These are phyloP conservation scores for Talaromyces pinophilus DNA, from an alignment of 2,329 filamentous ascomycete species.

Conservation along the genomic window DNA sequence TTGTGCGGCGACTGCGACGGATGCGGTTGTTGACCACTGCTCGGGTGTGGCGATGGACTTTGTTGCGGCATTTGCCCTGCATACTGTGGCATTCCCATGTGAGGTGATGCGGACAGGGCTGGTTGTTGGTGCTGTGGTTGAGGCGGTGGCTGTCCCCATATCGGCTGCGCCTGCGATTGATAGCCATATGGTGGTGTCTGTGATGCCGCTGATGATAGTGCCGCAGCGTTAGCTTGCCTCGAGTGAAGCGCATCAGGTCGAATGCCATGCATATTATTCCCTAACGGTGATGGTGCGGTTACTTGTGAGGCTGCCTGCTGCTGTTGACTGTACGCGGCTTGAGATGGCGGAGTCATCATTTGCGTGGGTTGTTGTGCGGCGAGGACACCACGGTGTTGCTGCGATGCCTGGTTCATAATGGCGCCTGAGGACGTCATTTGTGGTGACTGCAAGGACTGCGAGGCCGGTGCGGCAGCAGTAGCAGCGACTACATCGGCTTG, in stretches of 20 bases:
- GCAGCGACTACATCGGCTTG: constrained; percentile 35
- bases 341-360: constrained; percentile 52
- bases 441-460: constrained; percentile 43
- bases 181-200: constrained; percentile 58
- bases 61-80: constrained; percentile 38
- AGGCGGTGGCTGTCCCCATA: constrained; percentile 64
- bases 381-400: constrained; percentile 36
- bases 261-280: constrained; percentile 65
- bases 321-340: constrained; percentile 67
- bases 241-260: constrained; percentile 65
- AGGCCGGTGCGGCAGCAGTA: constrained; percentile 35
- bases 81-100: constrained; percentile 45
- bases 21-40: constrained; percentile 41
- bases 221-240: constrained; percentile 62
- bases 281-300: constrained; percentile 69
- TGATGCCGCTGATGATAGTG: constrained; percentile 54
- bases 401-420: constrained; percentile 27
- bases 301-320: constrained; percentile 71
- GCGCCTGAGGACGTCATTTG: constrained; percentile 36
- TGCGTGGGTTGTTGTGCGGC: constrained; percentile 42
- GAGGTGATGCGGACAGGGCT: constrained; percentile 32
- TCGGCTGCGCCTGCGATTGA: constrained; percentile 62
- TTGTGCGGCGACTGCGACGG: constrained; percentile 48
- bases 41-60: constrained; percentile 23
- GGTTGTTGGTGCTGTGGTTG: constrained; percentile 61